phyloP scores from a whole-genome alignment of 164 flowering plant species.

The Nelumbo lutea region DNA sequence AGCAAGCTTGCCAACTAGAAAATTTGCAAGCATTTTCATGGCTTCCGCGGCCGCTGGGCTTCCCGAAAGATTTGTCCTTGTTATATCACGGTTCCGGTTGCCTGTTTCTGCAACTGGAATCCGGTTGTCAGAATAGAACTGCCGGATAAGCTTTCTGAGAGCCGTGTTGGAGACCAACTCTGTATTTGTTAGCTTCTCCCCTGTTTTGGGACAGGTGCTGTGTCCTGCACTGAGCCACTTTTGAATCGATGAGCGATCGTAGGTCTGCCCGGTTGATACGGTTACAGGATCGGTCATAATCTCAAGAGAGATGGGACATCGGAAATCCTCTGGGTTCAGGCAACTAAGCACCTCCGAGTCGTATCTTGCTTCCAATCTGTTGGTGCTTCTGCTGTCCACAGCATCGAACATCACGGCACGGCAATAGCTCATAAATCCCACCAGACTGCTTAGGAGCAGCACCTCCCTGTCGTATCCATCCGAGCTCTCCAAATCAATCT shows the following conservation, averaged over 20 bases:
- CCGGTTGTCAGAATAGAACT: constrained; percentile 39
- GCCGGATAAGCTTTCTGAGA: constrained; percentile 44
- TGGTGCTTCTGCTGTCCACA: constrained; percentile 12
- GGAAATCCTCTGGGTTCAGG: constrained; percentile 64
- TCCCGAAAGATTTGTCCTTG: constrained; percentile 31
- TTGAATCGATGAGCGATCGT: constrained; percentile 65
- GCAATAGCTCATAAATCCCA: constrained; percentile 16
- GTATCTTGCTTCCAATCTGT: constrained; percentile 11
- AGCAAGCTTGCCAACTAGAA: constrained; percentile 35
- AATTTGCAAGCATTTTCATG: constrained; percentile 36
- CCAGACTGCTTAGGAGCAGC: constrained; percentile 36
- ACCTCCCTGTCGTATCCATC: constrained; percentile 37
- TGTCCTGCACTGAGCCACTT: constrained; percentile 75
- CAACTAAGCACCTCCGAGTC: constrained; percentile 20
- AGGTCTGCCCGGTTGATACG: constrained; percentile 71
- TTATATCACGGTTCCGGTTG: constrained; percentile 24
- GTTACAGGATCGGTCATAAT: constrained; percentile 84
- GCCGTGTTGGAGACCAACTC: constrained; percentile 55
- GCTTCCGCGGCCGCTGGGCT: constrained; percentile 47
- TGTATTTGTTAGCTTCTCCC: constrained; percentile 43
- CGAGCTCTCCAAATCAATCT: constrained; percentile 27
- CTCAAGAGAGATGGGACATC: constrained; percentile 79
- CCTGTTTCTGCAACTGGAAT: constrained; percentile 25
- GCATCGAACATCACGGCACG: constrained; percentile 48
- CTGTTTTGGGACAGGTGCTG: constrained; percentile 72